phyloP scores from a whole-genome alignment of 805 yeast species.

The Schizosaccharomyces japonicus region DNA sequence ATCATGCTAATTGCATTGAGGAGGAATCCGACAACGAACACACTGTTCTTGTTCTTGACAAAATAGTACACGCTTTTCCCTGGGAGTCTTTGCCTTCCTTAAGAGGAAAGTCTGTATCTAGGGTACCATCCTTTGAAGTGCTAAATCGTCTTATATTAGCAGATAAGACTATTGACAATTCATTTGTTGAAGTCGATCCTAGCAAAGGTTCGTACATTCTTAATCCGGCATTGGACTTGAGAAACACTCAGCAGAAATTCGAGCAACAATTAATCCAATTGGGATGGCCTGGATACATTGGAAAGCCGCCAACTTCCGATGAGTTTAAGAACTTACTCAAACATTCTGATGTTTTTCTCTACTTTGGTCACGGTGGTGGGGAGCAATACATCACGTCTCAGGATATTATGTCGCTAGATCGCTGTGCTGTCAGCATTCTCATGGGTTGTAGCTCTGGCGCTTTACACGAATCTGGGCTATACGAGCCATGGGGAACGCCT shows the following conservation, averaged over 20 bases:
- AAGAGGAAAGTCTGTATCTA: constrained; percentile 31
- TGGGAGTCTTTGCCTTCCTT: constrained; percentile 67
- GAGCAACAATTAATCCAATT: constrained; percentile 12
- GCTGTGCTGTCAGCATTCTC: constrained; percentile 24
- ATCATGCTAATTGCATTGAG: constrained; percentile 6
- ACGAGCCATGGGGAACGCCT: constrained; percentile 57
- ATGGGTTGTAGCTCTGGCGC: constrained; percentile 83
- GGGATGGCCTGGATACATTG: constrained; percentile 20
- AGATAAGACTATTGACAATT: constrained; percentile 4
- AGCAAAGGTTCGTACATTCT: constrained; percentile 35
- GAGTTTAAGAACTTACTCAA: constrained; percentile 24
- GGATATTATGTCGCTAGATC: constrained; percentile 23
- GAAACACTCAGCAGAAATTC: constrained; percentile 38
- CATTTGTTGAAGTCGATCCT: constrained; percentile 12
- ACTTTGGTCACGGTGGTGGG: constrained; percentile 95
- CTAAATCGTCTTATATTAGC: constrained; percentile 16
- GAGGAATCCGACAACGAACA: constrained; percentile 22
- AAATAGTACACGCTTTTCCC: constrained; percentile 45
- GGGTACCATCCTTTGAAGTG: constrained; percentile 44
- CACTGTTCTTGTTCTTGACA: constrained; percentile 44
- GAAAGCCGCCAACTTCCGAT: constrained; percentile 33
- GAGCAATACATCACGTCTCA: constrained; percentile 47
- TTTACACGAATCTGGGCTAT: constrained; percentile 27
- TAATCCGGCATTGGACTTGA: constrained; percentile 64
- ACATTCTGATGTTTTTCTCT: constrained; percentile 32